Evolutionary conservation across 2,329 filamentous ascomycete species (phyloP).

Genomic region (Hymenoscyphus albidus): DNA sequence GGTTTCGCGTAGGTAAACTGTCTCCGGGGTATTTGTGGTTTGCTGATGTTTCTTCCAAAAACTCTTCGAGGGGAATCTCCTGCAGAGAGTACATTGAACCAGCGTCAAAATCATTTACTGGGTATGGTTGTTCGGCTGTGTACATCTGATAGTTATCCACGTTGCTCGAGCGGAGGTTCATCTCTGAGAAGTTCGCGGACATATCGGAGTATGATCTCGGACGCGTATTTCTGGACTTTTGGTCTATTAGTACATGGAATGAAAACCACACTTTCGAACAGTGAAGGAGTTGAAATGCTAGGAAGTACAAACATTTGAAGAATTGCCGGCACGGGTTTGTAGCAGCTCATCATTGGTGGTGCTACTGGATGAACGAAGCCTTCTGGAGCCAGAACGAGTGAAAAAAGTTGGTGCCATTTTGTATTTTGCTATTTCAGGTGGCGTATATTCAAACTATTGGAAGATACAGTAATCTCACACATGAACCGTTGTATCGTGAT

Average conservation of each 20-base stretch:
- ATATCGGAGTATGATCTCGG: background rate
- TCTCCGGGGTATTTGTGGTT: background rate
- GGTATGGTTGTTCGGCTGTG: background rate
- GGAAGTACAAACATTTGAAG: background rate
- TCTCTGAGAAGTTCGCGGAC: background rate
- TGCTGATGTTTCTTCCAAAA: background rate
- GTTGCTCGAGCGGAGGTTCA: background rate
- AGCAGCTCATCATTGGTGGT: background rate
- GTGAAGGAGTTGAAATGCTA: background rate
- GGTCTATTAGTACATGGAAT: background rate
- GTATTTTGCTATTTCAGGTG: background rate
- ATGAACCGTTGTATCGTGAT: background rate
- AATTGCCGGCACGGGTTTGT: background rate
- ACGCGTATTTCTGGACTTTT: background rate
- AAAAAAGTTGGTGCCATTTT: background rate
- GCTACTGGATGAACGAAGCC: background rate
- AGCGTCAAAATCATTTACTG: background rate
- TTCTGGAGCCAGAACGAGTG: background rate
- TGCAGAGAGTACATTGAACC: background rate
- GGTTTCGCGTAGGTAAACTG: background rate
- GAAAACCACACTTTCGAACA: background rate
- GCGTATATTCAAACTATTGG: background rate
- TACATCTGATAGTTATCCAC: background rate
- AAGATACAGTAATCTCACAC: background rate
- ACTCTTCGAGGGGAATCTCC: background rate